A percentile compares a stretch with the other conserved stretches of the same genome.
Evolutionary conservation across 495 filamentous ascomycete species (phyloP).

Genomic region (Talaromyces thailandensis): DNA sequence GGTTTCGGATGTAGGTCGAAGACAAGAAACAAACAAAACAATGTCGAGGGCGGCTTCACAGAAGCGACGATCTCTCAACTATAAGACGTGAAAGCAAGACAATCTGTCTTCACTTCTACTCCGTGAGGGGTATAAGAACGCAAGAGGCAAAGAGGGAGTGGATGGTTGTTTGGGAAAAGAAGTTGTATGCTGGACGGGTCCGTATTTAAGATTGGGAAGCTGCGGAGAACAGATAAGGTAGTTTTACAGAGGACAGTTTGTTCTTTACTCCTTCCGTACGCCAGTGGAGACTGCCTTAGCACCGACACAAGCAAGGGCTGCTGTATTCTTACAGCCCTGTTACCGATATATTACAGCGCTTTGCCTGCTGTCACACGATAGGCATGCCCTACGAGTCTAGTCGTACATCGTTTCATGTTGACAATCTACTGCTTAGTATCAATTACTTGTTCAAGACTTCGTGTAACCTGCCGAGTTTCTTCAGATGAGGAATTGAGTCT

Average conservation of each 20-base stretch:
- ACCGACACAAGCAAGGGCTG: background rate
- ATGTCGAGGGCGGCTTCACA: background rate
- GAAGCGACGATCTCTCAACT: background rate
- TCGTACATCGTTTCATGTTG: background rate
- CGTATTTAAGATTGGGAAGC: constrained; percentile 10
- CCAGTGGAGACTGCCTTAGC: background rate
- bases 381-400: background rate
- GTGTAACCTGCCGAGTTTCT: background rate
- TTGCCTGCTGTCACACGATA: background rate
- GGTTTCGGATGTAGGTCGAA: background rate
- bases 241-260: constrained; percentile 43
- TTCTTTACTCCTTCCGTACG: constrained; percentile 22
- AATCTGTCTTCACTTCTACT: constrained; percentile 1
- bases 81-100: constrained; percentile 5
- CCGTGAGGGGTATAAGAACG: background rate
- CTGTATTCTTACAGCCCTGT: background rate
- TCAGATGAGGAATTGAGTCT: background rate
- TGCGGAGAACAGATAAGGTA: background rate
- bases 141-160: background rate
- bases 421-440: background rate
- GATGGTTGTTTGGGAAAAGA: background rate
- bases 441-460: background rate
- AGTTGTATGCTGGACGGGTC: background rate
- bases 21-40: constrained; percentile 6
- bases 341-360: background rate